Conservation (phyloP, 495 filamentous ascomycete species). For the Tuber indicum region DNA sequence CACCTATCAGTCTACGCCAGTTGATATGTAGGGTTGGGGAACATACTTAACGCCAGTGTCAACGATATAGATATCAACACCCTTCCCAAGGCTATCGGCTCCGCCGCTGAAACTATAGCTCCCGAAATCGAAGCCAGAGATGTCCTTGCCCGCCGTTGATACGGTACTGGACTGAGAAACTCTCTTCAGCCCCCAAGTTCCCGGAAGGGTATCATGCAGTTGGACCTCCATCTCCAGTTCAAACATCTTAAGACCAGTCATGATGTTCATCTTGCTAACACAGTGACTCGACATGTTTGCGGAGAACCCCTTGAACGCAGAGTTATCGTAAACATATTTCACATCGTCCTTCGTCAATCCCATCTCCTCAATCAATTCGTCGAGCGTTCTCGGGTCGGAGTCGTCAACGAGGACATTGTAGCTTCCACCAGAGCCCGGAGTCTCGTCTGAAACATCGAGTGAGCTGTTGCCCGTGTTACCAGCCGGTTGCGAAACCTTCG, state of each 20-base stretch:
- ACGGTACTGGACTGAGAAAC: conserved; percentile 44
- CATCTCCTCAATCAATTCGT: conserved; percentile 36
- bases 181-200: conserved; percentile 51
- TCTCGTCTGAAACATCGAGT: conserved; percentile 9
- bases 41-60: conserved; percentile 48
- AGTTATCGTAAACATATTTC: conserved; percentile 46
- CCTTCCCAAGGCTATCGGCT: conserved; percentile 41
- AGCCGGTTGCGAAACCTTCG: not conserved
- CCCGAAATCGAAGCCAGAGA: conserved; percentile 40
- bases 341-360: conserved; percentile 31
- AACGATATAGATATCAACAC: conserved; percentile 51
- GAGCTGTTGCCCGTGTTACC: not conserved
- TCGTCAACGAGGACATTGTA: conserved; percentile 37
- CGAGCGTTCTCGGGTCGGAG: conserved; percentile 30
- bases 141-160: conserved; percentile 8
- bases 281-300: conserved; percentile 44
- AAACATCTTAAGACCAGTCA: conserved; percentile 45
- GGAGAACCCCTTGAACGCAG: conserved; percentile 47
- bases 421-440: conserved; percentile 31
- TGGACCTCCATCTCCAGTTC: conserved; percentile 40
- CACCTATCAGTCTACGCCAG: not conserved
- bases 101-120: conserved; percentile 44
- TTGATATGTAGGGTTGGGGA: not conserved
- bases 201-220: conserved; percentile 24
- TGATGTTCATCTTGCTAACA: conserved; percentile 41